Evolutionary conservation across 495 filamentous ascomycete species (phyloP).

Genomic region (Venustampulla echinocandica): DNA sequence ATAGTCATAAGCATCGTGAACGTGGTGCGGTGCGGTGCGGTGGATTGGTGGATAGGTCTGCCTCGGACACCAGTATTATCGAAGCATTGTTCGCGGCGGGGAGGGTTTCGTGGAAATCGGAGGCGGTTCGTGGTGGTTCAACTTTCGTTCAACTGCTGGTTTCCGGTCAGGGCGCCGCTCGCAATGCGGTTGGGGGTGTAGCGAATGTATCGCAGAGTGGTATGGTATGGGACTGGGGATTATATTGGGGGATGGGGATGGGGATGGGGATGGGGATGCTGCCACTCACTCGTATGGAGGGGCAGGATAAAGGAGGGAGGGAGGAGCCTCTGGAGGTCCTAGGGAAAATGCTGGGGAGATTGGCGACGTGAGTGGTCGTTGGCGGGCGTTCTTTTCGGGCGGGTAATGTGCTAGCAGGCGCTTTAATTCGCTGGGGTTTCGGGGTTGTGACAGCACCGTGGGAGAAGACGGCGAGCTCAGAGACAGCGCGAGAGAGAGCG

Average conservation of each 20-base stretch:
- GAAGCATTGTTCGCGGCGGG: slow-evolving; percentile 2
- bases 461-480: slow-evolving; percentile 1
- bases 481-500: not conserved
- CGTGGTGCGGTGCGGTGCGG: too few relatives aligned
- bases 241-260: not conserved
- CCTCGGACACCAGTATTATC: too few relatives aligned
- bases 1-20: slow-evolving; percentile 26
- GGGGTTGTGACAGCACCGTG: slow-evolving; percentile 5
- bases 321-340: slow-evolving; percentile 9
- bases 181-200: not conserved
- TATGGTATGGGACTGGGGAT: too few relatives aligned
- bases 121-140: not conserved
- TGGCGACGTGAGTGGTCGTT: slow-evolving; percentile 21
- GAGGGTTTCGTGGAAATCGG: too few relatives aligned
- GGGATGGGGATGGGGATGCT: not conserved
- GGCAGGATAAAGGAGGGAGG: slow-evolving; percentile 15
- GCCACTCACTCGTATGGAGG: too few relatives aligned
- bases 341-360: slow-evolving; percentile 10
- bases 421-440: slow-evolving; percentile 16
- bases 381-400: slow-evolving; percentile 1
- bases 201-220: slow-evolving; percentile 6
- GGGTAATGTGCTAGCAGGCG: slow-evolving; percentile 9
- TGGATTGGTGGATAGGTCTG: too few relatives aligned
- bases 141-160: not conserved
- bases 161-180: not conserved